Percentiles rank a stretch among this genome's conserved stretches.
Conservation (phyloP, 257 asterid species). For the Cinchona pubescens region DNA sequence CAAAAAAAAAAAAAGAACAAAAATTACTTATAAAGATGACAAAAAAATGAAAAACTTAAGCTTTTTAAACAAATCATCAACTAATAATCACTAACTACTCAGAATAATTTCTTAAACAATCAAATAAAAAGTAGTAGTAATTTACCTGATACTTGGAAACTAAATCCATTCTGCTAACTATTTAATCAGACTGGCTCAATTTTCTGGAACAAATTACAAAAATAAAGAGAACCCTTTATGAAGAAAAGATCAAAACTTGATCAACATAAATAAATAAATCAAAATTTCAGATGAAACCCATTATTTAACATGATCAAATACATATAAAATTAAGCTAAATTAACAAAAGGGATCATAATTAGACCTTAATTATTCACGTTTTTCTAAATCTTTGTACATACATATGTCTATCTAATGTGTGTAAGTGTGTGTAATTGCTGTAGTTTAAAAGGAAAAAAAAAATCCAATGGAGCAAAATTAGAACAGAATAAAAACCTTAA, state of each 20-base stretch:
- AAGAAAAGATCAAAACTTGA: constrained; percentile 8
- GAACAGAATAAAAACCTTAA: neutral
- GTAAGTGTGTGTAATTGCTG: too few relatives aligned
- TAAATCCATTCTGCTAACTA: constrained; percentile 56
- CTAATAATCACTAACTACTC: neutral
- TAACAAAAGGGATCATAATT: neutral
- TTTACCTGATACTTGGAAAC: constrained; percentile 90
- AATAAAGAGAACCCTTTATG: constrained; percentile 1
- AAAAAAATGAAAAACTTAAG: constrained; percentile 4
- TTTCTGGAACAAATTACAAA: constrained; percentile 39
- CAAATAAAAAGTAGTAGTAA: neutral
- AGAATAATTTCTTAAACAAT: neutral
- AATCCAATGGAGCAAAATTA: neutral
- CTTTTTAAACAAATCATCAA: neutral
- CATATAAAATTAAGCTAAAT: neutral
- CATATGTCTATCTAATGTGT: too few relatives aligned
- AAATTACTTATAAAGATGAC: neutral
- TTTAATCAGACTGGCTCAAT: constrained; percentile 29
- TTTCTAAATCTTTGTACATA: too few relatives aligned
- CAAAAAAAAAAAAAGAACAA: neutral
- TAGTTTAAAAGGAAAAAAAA: too few relatives aligned
- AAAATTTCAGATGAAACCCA: neutral
- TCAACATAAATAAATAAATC: neutral
- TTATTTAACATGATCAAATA: neutral
- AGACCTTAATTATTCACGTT: neutral